Base-by-base conservation (phyloP, 2,329 filamentous ascomycete species). In the Aspergillus novoparasiticus region DNA sequence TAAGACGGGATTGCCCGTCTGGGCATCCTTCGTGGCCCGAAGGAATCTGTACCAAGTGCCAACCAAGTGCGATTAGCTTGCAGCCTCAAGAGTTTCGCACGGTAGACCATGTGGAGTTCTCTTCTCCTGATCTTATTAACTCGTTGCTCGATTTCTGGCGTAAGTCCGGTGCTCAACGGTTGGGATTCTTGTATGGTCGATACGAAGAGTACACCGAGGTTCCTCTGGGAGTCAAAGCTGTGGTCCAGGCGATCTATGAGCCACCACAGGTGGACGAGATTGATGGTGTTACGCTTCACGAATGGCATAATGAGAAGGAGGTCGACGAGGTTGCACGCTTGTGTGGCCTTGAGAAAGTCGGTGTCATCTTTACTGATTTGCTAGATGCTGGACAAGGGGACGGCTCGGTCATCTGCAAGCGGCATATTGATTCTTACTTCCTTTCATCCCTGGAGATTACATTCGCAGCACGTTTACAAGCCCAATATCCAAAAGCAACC, bases 51-150 rank as follows among this genome's bases (percentile, higher is more conserved):
- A 96, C 92, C 63, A 99, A 98, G 77, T 99, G 95, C 72, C 96
- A 99, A 75, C 95, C 95, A 9, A 97, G 94, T 68, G 94, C 95
- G 61, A 99, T 99, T 74, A 97, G 93, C 12, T 82, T 99, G 59
- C 94, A 98, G 75, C 93, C 93, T 6, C 95, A 99, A 78, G 85
- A 90, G 23, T 99, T 94, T 77, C 92, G 95, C 58, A 97, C 95
- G 92, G 94, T 99, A 4, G 95, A 99, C 73, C 95, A 99, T 76
- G 95, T 99, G 66, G 96, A 99, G 78, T 98, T 99, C 75, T 89
- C 94, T 1, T 90, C 91, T 1, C 89, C 93, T 3, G 85, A 88
- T 59, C 87, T 98, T 39, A 92, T 98, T 71, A 92, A 99, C 75
- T 88, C 87, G n/a, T 88, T 98, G 61, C 88, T 99, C 68, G 89